These are phyloP conservation scores for Podaxis sp. DNA, from an alignment of 768 basidiomycete species.

Conservation along the genomic window DNA sequence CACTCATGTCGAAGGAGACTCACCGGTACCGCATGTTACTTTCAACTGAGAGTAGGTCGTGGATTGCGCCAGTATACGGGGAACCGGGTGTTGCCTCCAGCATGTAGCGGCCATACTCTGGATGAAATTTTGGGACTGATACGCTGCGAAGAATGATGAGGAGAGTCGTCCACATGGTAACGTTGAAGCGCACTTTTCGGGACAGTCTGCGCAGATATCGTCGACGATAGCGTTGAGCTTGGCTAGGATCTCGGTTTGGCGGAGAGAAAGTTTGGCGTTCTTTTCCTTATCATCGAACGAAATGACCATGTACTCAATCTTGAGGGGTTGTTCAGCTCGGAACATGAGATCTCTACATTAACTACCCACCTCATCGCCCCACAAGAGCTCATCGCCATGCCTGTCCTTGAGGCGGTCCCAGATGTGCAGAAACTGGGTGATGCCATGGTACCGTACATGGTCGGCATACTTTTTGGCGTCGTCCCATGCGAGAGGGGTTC, in stretches of 20 bases:
- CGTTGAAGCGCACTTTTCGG: conserved; percentile 51
- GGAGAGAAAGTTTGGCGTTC: conserved; percentile 86
- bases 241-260: conserved; percentile 90
- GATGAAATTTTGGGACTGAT: conserved; percentile 89
- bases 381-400: conserved; percentile 87
- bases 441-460: conserved; percentile 90
- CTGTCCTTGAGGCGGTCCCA: conserved; percentile 93
- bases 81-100: conserved; percentile 96
- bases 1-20: conserved; percentile 1
- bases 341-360: conserved; percentile 1
- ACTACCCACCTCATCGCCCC: conserved; percentile 92
- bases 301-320: conserved; percentile 98
- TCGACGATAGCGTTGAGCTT: conserved; percentile 70
- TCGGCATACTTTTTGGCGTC: conserved; percentile 85
- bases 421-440: conserved; percentile 90
- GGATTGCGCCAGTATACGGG: conserved; percentile 87
- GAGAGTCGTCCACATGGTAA: not conserved
- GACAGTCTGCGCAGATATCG: conserved; percentile 60
- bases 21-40: conserved; percentile 93
- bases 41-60: conserved; percentile 88
- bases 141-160: conserved; percentile 39
- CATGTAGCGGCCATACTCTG: conserved; percentile 99
- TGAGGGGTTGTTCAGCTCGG: conserved; percentile 17
- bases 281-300: conserved; percentile 76
- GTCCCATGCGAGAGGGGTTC: conserved; percentile 91